A percentile compares a stretch with the other conserved stretches of the same genome.
Evolutionary conservation across 2,329 filamentous ascomycete genomes (phyloP).

Genomic region (Penicillium concentricum): DNA sequence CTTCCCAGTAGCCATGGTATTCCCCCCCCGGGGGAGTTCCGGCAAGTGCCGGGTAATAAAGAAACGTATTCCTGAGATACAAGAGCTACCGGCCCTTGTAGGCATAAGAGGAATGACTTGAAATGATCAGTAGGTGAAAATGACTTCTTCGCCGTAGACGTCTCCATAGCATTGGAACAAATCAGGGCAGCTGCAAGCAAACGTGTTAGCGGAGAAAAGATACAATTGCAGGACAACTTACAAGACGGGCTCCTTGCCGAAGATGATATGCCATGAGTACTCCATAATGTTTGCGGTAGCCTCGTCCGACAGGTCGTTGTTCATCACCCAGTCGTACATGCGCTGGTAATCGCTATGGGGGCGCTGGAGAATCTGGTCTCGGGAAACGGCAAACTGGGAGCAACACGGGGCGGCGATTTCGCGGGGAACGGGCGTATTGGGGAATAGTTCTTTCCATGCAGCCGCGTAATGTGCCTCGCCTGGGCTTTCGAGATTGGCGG

Average conservation of each 20-base stretch:
- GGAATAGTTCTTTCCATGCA: conserved; percentile 25
- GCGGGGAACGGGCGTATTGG: conserved; percentile 41
- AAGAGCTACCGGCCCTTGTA: background rate
- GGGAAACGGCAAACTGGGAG: conserved; percentile 62
- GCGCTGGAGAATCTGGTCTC: conserved; percentile 50
- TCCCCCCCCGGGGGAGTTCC: conserved; percentile 3
- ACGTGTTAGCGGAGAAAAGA: conserved; percentile 2
- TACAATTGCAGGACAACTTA: conserved; percentile 19
- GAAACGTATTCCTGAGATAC: background rate
- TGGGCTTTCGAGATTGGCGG: conserved; percentile 21
- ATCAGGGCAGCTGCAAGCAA: conserved; percentile 22
- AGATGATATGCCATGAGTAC: conserved; percentile 63
- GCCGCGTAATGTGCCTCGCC: conserved; percentile 34
- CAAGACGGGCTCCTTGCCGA: conserved; percentile 38
- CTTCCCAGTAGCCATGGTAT: conserved; percentile 1
- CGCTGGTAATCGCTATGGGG: conserved; percentile 53
- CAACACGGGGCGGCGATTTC: conserved; percentile 58
- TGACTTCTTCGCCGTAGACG: conserved; percentile 26
- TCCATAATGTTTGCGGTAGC: conserved; percentile 60
- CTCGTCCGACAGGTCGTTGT: conserved; percentile 53
- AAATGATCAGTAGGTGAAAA: conserved; percentile 7
- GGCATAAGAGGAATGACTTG: background rate
- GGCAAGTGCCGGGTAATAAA: background rate
- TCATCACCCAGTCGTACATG: conserved; percentile 58
- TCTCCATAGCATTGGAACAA: conserved; percentile 25